Evolutionary conservation across 2,329 filamentous ascomycete species (phyloP).

Genomic region (Aspergillus costaricaensis): DNA sequence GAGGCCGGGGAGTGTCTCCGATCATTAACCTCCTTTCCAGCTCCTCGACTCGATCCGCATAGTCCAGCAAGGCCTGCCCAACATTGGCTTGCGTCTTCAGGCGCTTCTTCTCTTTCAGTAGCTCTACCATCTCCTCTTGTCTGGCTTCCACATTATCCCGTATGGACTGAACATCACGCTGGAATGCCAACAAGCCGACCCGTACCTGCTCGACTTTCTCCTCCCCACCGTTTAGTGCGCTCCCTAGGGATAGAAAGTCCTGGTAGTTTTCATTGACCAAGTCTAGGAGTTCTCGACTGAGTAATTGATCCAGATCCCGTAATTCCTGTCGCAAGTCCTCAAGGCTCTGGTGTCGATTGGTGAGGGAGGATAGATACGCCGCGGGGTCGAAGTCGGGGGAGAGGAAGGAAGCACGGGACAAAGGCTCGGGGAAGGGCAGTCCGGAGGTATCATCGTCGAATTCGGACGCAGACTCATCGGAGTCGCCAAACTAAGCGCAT

Average conservation of each 20-base stretch:
- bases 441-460: slow-evolving; percentile 64
- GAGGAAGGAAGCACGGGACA: slow-evolving; percentile 82
- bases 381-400: slow-evolving; percentile 74
- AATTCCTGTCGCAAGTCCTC: slow-evolving; percentile 89
- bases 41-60: slow-evolving; percentile 53
- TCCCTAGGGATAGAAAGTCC: slow-evolving; percentile 81
- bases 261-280: slow-evolving; percentile 95
- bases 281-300: slow-evolving; percentile 85
- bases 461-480: slow-evolving; percentile 49
- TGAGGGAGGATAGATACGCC: slow-evolving; percentile 77
- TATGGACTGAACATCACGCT: slow-evolving; percentile 76
- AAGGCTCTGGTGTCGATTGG: slow-evolving; percentile 89
- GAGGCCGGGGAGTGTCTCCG: slow-evolving; percentile 39
- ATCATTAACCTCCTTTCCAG: slow-evolving; percentile 72
- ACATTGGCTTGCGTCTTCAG: slow-evolving; percentile 65
- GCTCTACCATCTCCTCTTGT: slow-evolving; percentile 61
- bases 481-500: slow-evolving; percentile 43
- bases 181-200: slow-evolving; percentile 82
- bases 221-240: slow-evolving; percentile 80
- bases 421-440: slow-evolving; percentile 83
- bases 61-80: slow-evolving; percentile 53
- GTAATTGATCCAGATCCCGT: slow-evolving; percentile 73
- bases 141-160: slow-evolving; percentile 65
- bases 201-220: slow-evolving; percentile 88
- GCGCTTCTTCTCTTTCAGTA: slow-evolving; percentile 68